A percentile compares a stretch with the other conserved stretches of the same genome.
Conservation (phyloP, 2,329 filamentous ascomycete genomes). For the Monosporascus cannonballus region DNA sequence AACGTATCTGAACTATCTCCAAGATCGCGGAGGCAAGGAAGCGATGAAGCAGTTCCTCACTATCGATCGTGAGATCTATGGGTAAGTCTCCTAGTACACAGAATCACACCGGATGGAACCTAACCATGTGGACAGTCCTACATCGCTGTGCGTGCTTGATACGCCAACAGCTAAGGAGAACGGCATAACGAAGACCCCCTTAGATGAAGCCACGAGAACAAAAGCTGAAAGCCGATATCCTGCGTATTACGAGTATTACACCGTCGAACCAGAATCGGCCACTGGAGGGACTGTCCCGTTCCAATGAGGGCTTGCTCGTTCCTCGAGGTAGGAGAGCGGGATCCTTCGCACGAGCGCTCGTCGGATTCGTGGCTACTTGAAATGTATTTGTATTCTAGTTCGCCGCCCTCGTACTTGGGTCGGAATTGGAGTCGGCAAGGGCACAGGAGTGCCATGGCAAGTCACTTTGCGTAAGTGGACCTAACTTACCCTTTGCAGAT, state of each 20-base stretch:
- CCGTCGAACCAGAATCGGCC: conserved; percentile 35
- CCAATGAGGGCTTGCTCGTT: conserved; percentile 29
- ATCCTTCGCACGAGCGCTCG: neutral
- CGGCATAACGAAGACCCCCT: conserved; percentile 32
- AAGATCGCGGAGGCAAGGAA: conserved; percentile 75
- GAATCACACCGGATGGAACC: neutral
- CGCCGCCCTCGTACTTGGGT: neutral
- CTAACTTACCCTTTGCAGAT: neutral
- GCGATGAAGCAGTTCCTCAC: conserved; percentile 80
- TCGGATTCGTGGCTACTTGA: neutral
- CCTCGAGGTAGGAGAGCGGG: neutral
- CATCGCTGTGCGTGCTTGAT: conserved; percentile 36
- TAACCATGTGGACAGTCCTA: conserved; percentile 30
- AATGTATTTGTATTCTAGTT: conserved; percentile 4
- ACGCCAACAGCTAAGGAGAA: conserved; percentile 40
- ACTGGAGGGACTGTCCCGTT: conserved; percentile 47
- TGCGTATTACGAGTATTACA: conserved; percentile 48
- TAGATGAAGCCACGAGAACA: conserved; percentile 44
- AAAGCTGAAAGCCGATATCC: conserved; percentile 47
- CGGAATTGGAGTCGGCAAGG: neutral
- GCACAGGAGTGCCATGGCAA: neutral
- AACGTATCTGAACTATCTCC: conserved; percentile 75
- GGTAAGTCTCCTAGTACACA: conserved; percentile 45
- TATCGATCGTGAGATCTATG: conserved; percentile 82
- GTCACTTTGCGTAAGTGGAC: neutral